phyloP scores from a whole-genome alignment of 2,329 filamentous ascomycete genomes.

The Rhynchosporium agropyri region DNA sequence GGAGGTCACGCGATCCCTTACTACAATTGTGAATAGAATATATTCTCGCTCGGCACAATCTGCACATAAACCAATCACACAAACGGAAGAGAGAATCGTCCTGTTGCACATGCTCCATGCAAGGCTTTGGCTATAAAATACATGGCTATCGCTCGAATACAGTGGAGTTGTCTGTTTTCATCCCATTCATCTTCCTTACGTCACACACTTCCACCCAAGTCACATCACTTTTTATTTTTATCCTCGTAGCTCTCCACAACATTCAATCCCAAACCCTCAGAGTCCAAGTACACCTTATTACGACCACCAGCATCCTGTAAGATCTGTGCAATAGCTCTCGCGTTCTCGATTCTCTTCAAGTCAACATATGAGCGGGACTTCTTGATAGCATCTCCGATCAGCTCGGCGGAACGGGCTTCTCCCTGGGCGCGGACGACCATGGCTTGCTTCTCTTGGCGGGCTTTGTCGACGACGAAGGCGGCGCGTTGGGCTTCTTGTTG shows the following conservation, averaged over 20 bases:
- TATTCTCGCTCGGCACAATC: no score
- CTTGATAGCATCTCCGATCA: conserved; percentile 99
- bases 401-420: conserved; percentile 96
- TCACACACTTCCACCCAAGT: conserved; percentile 26
- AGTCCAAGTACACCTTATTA: conserved; percentile 94
- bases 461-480: conserved; percentile 98
- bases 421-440: conserved; percentile 98
- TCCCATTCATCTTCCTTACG: conserved; percentile 14
- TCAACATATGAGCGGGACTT: conserved; percentile 97
- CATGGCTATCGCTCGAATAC: conserved; percentile 44
- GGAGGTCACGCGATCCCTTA: no score
- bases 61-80: no score
- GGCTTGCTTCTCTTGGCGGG: conserved; percentile 98
- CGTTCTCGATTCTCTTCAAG: conserved; percentile 97
- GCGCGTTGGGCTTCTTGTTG: conserved; percentile 96
- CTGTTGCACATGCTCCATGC: neutral
- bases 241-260: conserved; percentile 60
- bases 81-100: no score
- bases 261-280: conserved; percentile 88
- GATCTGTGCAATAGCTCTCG: conserved; percentile 82
- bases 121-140: conserved; percentile 34
- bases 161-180: conserved; percentile 49
- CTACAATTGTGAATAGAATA: no score
- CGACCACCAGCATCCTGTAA: conserved; percentile 82
- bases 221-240: conserved; percentile 51